Evolutionary conservation across 192 early-diverging fungal genomes (phyloP), one percentile per base, ranked within the genome.

Genomic region (Entomortierella lignicola): DNA sequence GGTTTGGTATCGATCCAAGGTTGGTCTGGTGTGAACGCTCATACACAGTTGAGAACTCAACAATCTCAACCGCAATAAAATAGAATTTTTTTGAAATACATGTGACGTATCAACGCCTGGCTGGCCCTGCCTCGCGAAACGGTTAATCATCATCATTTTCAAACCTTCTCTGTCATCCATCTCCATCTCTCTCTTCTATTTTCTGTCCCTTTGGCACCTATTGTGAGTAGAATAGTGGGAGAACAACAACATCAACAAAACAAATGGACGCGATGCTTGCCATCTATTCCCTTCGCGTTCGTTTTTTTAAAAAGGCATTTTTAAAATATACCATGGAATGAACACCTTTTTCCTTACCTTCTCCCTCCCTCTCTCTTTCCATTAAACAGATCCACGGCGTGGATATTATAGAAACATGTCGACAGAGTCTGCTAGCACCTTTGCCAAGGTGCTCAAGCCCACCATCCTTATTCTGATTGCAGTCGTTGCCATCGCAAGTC

Each of bases 391-490:
- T 47, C 44, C 44, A 47, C 44, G 44, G 2, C 15, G 44, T 47
- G 21, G 41, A 68, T 30, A 44, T 26, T 3, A 12, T 8, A 52
- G 26, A 43, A 61, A 21, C 60, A 79, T 79, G 75, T 70, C 75
- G n/a, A 39, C 55, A 59, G 75, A 79, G 57, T 52, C 67, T 48
- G 53, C 74, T 43, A 79, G 62, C 57, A 79, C 75, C 29, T 23
- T 79, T 41, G 75, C 75, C 8, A 56, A 62, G 63, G 66, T 93
- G 58, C 89, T 99, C 64, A 93, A 95, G 55, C 89, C 95, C 37
- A 86, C 91, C 50, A 96, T 99, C 63, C 91, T 99, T 39, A 90
- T 91, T 32, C 88, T 97, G 34, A 96, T 99, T 62, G 92, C 92
- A 27, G 60, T 92, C 5, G 90, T 96, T 23, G 94, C 96, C 25